phyloP scores from a whole-genome alignment of 2,329 filamentous ascomycete genomes.

The Pleochaeta shiraiana region DNA sequence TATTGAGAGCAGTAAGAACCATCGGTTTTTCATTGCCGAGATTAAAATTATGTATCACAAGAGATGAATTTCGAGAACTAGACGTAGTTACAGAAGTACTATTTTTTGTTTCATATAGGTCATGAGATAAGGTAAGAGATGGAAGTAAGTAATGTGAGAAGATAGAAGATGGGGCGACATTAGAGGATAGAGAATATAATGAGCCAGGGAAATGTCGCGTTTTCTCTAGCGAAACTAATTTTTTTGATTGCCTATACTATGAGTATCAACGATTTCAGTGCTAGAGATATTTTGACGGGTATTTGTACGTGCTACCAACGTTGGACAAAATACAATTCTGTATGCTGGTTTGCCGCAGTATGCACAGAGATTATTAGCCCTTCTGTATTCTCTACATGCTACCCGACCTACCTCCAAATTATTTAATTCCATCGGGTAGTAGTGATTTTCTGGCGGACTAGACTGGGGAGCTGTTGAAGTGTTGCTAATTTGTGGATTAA shows the following conservation, averaged over 20 bases:
- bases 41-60: background rate
- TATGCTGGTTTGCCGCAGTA: background rate
- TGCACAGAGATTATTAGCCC: background rate
- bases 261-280: background rate
- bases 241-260: background rate
- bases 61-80: background rate
- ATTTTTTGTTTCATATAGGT: background rate
- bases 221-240: conserved; percentile 1
- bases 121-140: no score
- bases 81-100: background rate
- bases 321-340: background rate
- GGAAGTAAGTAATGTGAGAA: background rate
- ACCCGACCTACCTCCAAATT: background rate
- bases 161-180: background rate
- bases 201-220: background rate
- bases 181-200: background rate
- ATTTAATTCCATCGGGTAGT: background rate
- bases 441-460: background rate
- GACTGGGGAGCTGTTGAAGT: background rate
- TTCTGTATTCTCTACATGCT: background rate
- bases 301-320: background rate
- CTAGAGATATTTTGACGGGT: background rate
- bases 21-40: background rate
- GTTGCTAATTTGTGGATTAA: background rate
- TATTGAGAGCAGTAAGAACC: background rate